These are phyloP conservation scores for Allium sativum DNA, from an alignment of 106 monocot species.

Conservation along the genomic window DNA sequence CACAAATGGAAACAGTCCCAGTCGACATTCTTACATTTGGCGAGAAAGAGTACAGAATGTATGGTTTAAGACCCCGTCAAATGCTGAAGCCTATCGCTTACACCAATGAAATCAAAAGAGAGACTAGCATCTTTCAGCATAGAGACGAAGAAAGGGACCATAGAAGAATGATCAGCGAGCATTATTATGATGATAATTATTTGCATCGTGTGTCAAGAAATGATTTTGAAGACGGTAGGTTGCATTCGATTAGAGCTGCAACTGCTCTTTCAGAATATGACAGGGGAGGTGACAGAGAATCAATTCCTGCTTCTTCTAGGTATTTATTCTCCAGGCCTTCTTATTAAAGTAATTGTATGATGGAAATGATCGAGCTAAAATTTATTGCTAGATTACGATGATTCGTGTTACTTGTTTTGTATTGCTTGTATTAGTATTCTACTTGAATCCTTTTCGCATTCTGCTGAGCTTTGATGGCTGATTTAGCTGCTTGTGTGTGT, in stretches of 20 bases:
- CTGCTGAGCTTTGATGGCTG: too few relatives aligned
- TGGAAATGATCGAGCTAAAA: too few relatives aligned
- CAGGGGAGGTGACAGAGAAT: conserved; percentile 8
- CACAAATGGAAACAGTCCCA: conserved; percentile 5
- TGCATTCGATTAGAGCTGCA: neutral
- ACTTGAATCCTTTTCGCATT: too few relatives aligned
- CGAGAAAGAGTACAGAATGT: conserved; percentile 18
- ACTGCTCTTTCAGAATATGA: conserved; percentile 18
- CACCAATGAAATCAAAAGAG: neutral
- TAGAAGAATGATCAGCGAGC: neutral
- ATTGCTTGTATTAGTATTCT: too few relatives aligned
- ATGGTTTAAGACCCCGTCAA: conserved; percentile 1
- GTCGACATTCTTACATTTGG: conserved; percentile 4
- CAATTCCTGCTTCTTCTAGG: conserved; percentile 19
- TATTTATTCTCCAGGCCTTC: conserved; percentile 26
- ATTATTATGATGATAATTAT: neutral
- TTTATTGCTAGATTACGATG: too few relatives aligned
- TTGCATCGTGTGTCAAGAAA: neutral
- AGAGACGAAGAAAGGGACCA: neutral
- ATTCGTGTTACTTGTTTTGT: too few relatives aligned
- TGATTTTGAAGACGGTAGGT: neutral
- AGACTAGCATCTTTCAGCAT: neutral
- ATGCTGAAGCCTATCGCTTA: neutral
- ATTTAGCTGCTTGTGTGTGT: too few relatives aligned
- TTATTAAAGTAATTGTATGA: too few relatives aligned